Conservation (phyloP, 2,329 filamentous ascomycete species). For the Phialophora expanda region DNA sequence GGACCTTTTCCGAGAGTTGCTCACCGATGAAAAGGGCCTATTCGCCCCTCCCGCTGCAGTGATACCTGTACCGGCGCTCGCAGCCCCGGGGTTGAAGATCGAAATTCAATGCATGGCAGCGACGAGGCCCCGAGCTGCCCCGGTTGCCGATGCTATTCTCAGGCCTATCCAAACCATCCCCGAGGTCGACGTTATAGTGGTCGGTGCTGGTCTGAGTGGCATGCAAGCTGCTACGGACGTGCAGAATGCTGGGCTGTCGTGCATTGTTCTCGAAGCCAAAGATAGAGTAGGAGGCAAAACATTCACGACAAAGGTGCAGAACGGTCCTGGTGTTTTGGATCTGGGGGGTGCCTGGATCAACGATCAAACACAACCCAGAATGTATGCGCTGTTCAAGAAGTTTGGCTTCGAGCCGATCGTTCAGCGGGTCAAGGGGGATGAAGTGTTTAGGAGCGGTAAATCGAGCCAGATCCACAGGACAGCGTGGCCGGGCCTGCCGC, state of each 20-base stretch:
- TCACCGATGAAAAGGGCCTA: background rate
- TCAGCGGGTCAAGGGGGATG: constrained; percentile 57
- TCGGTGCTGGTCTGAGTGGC: constrained; percentile 49
- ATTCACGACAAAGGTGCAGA: constrained; percentile 38
- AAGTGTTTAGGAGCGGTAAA: constrained; percentile 35
- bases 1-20: background rate
- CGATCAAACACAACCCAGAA: constrained; percentile 56
- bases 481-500: no score
- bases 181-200: constrained; percentile 43
- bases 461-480: no score
- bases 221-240: constrained; percentile 45
- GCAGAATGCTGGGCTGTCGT: constrained; percentile 42
- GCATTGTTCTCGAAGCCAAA: constrained; percentile 48
- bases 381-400: constrained; percentile 45
- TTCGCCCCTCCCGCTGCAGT: background rate
- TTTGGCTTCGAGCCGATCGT: constrained; percentile 51
- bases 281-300: constrained; percentile 52
- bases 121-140: background rate
- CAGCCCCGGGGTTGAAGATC: background rate
- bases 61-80: background rate
- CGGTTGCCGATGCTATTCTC: constrained; percentile 53
- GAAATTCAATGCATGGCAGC: background rate
- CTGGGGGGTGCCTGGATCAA: constrained; percentile 66
- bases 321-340: constrained; percentile 48
- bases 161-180: constrained; percentile 61